Base-by-base conservation (phyloP, 495 filamentous ascomycete species). In the Penicillium pancosmium region DNA sequence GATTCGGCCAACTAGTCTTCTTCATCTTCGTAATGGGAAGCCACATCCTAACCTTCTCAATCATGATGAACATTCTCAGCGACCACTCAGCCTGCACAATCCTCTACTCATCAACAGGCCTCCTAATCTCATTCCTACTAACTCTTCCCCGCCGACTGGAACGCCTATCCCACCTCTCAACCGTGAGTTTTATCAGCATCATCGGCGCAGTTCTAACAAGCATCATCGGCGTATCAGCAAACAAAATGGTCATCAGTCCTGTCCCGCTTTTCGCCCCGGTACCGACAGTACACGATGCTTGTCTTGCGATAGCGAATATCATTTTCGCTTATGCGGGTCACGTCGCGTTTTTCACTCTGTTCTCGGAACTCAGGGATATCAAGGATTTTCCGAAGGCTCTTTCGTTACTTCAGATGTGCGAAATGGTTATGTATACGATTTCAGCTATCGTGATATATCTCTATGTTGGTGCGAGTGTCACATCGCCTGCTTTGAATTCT, bases 11-110 rank as follows among this genome's bases (percentile, higher is more conserved):
- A 64, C 69, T 82, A 12, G 53, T 88, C 43, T 85, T 90, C 65
- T 78, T 91, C 43, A 62, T 87, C 31, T 89, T 92, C 74, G 81
- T 88, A 50, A 86, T 89, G 74, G 88, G 80, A n/a, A 87, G 85
- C 19, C 90, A 92, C 64, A 78, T 90, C 50, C 73, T 91, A 48
- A 87, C 86, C 0, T 90, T 89, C 64, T 82, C 80, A 12, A 88
- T 92, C 67, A 86, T 86, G 75, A 82, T 91, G 72, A 85, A 86
- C 48, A 82, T 79, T 35, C 65, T 91, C 33, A 84, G 85, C 1
- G 70, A 82, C 1, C 80, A 89, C 65, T 80, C 72, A 2, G 66
- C 76, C 3, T 92, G 90, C 66, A 85, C 84, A 3, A 79, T 91
- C 44, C 71, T 83, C 0, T 92, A 87, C 62, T 79, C 78, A 16